Conservation (phyloP, 225 moss, liverwort and hornwort genomes). For the Lunularia cruciata region DNA sequence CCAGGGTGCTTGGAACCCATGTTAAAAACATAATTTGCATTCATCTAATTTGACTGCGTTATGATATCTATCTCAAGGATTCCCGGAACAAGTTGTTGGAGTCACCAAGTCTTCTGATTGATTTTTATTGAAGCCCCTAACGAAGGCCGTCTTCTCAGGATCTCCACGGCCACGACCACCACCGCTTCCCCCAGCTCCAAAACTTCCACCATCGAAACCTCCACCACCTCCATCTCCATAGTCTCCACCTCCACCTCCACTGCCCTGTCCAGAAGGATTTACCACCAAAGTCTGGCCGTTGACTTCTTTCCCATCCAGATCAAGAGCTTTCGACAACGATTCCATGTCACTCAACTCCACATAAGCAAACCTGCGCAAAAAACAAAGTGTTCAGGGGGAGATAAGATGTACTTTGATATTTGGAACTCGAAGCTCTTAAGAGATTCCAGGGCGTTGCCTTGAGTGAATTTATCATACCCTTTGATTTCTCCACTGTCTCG, state of each 20-base stretch:
- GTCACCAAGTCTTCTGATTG: slow-evolving; percentile 69
- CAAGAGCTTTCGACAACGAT: slow-evolving; percentile 25
- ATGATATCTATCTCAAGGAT: no score
- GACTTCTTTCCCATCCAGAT: slow-evolving; percentile 25
- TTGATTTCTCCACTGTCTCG: slow-evolving; percentile 23
- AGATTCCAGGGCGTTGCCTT: not conserved
- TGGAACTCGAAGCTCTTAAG: not conserved
- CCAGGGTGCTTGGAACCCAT: no score
- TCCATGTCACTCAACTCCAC: slow-evolving; percentile 32
- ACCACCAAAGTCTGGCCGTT: slow-evolving; percentile 25
- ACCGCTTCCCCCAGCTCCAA: slow-evolving; percentile 16
- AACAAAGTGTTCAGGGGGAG: not conserved
- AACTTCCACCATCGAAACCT: slow-evolving; percentile 12
- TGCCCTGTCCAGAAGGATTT: slow-evolving; percentile 35
- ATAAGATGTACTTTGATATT: not conserved
- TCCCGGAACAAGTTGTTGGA: no score
- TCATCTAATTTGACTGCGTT: no score
- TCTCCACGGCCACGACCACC: slow-evolving; percentile 23
- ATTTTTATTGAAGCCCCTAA: slow-evolving; percentile 75
- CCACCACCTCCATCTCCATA: slow-evolving; percentile 35
- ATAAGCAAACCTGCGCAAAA: slow-evolving; percentile 34
- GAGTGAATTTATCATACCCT: not conserved
- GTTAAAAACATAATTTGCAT: no score
- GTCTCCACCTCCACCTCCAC: slow-evolving; percentile 41
- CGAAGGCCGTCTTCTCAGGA: slow-evolving; percentile 60